Base-by-base conservation (phyloP, 768 basidiomycete species). In the Fibroporia radiculosa region DNA sequence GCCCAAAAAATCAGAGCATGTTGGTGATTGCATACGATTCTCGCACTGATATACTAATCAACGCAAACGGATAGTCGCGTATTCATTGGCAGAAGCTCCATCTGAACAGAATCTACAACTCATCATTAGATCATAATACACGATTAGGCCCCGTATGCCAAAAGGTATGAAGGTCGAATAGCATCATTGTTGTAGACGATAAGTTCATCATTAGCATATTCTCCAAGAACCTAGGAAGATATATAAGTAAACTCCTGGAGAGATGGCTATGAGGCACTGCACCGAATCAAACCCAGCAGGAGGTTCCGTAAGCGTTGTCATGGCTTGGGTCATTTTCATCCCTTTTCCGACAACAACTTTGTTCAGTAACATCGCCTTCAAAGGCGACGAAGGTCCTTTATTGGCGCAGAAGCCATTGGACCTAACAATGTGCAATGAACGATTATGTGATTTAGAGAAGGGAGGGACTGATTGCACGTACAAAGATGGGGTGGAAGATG, bases 311-410 rank as follows among this genome's bases (percentile, higher is more conserved):
- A 85, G 53, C 3, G 60, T 62, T 3, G 74, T 69, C 50, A 70
- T 75, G 51, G 82, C 78, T 14, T 75, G 72, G 23, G 72, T 68
- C 65, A 84, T 65, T 60, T 84, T 86, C 53, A 71, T 77, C 3
- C 80, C 82, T 53, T 76, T 80, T 22, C 82, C 82, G 19, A 83
- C 82, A 11, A 84, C 66, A 16, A 85, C 82, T 54, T 84, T 84
- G 62, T 83, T 84, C 42, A 85, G 62, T 16, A 85, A 68, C 29
- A 85, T 80, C 0, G 78, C 77, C 52, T 82, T 82, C 49, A 75
- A 60, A 8, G 25, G 20, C 5, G 47, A 25, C 12, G 31, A 27
- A 33, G 70, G 62, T 48, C 71, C 73, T 42, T 72, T 67, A 47
- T 81, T 82, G 41, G 65, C 67, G 11, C 80, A 81, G 56, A 84